A percentile compares a stretch with the other conserved stretches of the same genome.
Evolutionary conservation across 257 asterid genomes (phyloP).

Genomic region (Nicotiana tomentosiformis): DNA sequence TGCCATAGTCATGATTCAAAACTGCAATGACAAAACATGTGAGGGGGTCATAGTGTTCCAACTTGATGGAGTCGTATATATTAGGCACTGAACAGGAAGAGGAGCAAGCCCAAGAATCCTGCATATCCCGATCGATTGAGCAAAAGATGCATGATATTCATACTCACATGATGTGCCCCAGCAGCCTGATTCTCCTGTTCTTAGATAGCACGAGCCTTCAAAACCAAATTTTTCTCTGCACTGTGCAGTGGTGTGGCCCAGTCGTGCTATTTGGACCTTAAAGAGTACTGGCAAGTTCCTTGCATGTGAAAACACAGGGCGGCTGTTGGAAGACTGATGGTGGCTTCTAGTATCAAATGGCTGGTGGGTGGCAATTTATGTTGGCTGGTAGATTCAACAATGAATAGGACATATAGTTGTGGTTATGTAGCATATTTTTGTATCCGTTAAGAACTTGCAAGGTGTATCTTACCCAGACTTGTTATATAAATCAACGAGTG

Average conservation of each 20-base stretch:
- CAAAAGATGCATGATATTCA: not conserved
- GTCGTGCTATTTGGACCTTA: not conserved
- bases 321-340: not conserved
- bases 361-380: not conserved
- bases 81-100: not conserved
- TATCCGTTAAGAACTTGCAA: not conserved
- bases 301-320: not conserved
- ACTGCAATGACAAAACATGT: conserved; percentile 17
- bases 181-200: not conserved
- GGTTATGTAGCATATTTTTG: not conserved
- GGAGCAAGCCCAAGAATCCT: not conserved
- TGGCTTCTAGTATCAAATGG: not conserved
- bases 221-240: not conserved
- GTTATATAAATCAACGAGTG: not conserved
- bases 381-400: not conserved
- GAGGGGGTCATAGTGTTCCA: not conserved
- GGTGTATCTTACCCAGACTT: not conserved
- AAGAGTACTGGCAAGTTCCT: not conserved
- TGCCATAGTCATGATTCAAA: conserved; percentile 36
- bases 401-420: not conserved
- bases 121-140: not conserved
- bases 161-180: not conserved
- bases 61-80: not conserved
- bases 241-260: not conserved
- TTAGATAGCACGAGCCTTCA: not conserved